Conservation (phyloP, 371 early-diverging fungal species). For the Lichtheimia corymbifera region DNA sequence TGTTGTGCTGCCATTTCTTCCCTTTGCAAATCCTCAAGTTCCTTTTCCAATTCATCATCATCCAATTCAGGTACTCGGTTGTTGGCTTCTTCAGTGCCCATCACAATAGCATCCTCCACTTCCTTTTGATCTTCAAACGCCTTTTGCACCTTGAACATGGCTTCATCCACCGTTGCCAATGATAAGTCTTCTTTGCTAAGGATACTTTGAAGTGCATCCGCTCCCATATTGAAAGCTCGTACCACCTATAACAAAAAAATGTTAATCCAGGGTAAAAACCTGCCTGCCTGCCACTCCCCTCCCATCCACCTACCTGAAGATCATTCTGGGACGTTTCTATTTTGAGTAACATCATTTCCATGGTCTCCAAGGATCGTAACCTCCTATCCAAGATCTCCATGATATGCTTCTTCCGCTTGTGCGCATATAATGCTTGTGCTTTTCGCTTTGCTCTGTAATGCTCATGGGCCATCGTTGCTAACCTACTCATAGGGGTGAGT, state of each 20-base stretch:
- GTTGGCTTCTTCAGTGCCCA: conserved; percentile 26
- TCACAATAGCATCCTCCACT: conserved; percentile 50
- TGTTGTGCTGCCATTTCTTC: conserved; percentile 4
- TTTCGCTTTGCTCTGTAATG: conserved; percentile 26
- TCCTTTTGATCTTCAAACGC: conserved; percentile 57
- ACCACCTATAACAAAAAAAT: conserved; percentile 38
- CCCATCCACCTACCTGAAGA: conserved; percentile 38
- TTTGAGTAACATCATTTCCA: conserved; percentile 55
- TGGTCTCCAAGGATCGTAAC: conserved; percentile 51
- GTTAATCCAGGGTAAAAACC: not conserved
- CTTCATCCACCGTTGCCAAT: conserved; percentile 43
- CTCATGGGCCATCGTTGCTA: conserved; percentile 18
- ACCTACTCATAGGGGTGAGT: conserved; percentile 6
- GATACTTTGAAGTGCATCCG: conserved; percentile 43
- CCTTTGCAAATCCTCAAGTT: conserved; percentile 36
- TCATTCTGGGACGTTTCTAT: conserved; percentile 58
- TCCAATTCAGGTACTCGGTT: conserved; percentile 13
- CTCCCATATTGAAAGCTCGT: conserved; percentile 56
- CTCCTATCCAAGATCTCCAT: conserved; percentile 46
- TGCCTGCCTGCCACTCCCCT: not conserved
- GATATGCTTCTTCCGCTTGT: conserved; percentile 45
- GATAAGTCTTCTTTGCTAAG: conserved; percentile 36
- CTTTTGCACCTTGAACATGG: conserved; percentile 49
- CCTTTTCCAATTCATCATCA: conserved; percentile 49
- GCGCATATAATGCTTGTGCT: conserved; percentile 49